Evolutionary conservation across 257 asterid species (phyloP).

Genomic region (Fraxinus cuspidata): DNA sequence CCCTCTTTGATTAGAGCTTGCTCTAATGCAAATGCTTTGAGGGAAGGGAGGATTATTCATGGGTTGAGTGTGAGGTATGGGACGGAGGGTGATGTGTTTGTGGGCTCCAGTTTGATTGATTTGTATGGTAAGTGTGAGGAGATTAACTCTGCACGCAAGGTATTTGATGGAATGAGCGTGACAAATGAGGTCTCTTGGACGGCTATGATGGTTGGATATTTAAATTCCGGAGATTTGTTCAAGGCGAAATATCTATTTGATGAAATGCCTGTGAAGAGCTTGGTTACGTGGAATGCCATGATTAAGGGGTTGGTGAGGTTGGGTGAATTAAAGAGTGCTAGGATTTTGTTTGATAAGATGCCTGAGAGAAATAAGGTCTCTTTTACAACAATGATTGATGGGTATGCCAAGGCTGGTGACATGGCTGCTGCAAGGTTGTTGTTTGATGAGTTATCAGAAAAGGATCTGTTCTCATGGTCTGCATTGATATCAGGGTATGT

Average conservation of each 20-base stretch:
- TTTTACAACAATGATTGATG: slow-evolving; percentile 62
- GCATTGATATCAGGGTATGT: slow-evolving; percentile 69
- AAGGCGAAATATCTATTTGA: slow-evolving; percentile 53
- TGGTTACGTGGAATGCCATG: slow-evolving; percentile 70
- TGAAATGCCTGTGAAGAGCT: slow-evolving; percentile 63
- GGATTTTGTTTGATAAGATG: slow-evolving; percentile 57
- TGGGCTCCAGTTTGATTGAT: slow-evolving; percentile 69
- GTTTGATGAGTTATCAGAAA: slow-evolving; percentile 48
- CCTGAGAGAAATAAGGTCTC: slow-evolving; percentile 51
- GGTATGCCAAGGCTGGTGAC: slow-evolving; percentile 69
- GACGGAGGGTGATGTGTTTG: slow-evolving; percentile 46
- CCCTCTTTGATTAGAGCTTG: slow-evolving; percentile 63
- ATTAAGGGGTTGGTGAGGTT: slow-evolving; percentile 52
- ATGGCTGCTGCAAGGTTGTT: slow-evolving; percentile 65
- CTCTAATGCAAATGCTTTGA: slow-evolving; percentile 41
- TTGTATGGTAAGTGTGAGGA: slow-evolving; percentile 69
- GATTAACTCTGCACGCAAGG: slow-evolving; percentile 52
- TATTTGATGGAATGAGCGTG: slow-evolving; percentile 57
- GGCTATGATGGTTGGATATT: slow-evolving; percentile 60
- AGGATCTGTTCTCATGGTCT: slow-evolving; percentile 73
- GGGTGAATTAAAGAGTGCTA: slow-evolving; percentile 59
- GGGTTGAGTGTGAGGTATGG: slow-evolving; percentile 59
- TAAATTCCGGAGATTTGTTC: slow-evolving; percentile 41
- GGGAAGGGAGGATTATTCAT: slow-evolving; percentile 64
- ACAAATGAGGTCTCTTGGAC: slow-evolving; percentile 75